phyloP scores from a whole-genome alignment of 768 basidiomycete species.

The Hemileccinum rubropunctum region DNA sequence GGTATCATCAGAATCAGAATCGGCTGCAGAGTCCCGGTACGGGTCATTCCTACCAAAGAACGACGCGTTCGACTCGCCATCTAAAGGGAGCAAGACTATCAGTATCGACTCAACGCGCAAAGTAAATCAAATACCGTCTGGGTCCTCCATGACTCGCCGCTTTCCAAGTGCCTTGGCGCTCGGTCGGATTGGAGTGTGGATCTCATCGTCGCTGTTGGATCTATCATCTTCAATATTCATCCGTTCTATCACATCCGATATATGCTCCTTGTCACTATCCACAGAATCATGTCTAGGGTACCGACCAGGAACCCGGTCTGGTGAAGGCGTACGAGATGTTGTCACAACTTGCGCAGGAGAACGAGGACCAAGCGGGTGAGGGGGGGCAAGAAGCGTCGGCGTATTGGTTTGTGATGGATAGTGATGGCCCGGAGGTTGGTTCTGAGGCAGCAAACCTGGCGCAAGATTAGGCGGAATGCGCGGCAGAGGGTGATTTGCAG shows the following conservation, averaged over 20 bases:
- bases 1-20: constrained; percentile 52
- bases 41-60: constrained; percentile 43
- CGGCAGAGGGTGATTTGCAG: constrained; percentile 37
- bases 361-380: constrained; percentile 74
- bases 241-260: constrained; percentile 29
- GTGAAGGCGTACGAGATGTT: constrained; percentile 71
- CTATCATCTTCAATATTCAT: constrained; percentile 26
- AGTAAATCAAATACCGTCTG: constrained; percentile 36
- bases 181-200: constrained; percentile 49
- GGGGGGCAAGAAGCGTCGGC: constrained; percentile 52
- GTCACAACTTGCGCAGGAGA: constrained; percentile 45
- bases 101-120: background rate
- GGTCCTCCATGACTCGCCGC: constrained; percentile 55
- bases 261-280: constrained; percentile 21
- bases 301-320: constrained; percentile 38
- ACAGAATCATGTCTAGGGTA: constrained; percentile 21
- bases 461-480: constrained; percentile 34
- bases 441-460: constrained; percentile 14
- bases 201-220: constrained; percentile 29
- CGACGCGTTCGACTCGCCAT: constrained; percentile 56
- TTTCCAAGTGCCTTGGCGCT: constrained; percentile 91
- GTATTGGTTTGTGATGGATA: constrained; percentile 28
- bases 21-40: constrained; percentile 33
- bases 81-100: constrained; percentile 7
- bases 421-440: constrained; percentile 14